A percentile compares a stretch with the other conserved stretches of the same genome.
Conservation (phyloP, 768 basidiomycete species). For the Lyophyllum atratum region DNA sequence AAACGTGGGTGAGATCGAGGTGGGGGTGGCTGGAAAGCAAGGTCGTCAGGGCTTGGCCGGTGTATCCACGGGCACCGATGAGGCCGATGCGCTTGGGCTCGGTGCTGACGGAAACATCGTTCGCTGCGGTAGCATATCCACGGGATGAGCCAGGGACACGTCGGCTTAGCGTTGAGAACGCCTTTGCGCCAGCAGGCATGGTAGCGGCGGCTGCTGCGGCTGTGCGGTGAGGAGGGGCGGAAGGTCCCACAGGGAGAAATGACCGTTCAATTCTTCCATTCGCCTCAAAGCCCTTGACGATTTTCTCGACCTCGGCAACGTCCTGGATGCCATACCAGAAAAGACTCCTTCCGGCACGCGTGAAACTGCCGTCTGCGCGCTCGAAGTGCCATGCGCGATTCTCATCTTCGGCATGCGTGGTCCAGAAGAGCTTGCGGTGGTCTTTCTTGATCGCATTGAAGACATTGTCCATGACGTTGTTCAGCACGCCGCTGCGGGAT, state of each 20-base stretch:
- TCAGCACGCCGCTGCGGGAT: conserved; percentile 86
- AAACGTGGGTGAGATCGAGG: conserved; percentile 91
- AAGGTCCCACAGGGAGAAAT: conserved; percentile 86
- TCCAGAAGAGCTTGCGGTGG: conserved; percentile 94
- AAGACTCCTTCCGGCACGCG: conserved; percentile 87
- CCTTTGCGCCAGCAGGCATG: conserved; percentile 42
- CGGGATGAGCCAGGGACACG: conserved; percentile 54
- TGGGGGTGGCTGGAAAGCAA: conserved; percentile 89
- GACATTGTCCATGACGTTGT: conserved; percentile 96
- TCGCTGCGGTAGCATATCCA: conserved; percentile 78
- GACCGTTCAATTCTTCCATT: conserved; percentile 85
- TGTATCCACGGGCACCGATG: conserved; percentile 95
- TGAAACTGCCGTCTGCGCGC: conserved; percentile 96
- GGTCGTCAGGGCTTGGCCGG: conserved; percentile 87
- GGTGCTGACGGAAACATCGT: conserved; percentile 37
- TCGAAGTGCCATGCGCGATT: conserved; percentile 99
- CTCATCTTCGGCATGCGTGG: conserved; percentile 94
- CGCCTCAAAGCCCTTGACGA: conserved; percentile 73
- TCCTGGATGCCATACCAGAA: conserved; percentile 99
- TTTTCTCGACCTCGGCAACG: conserved; percentile 86
- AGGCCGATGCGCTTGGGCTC: conserved; percentile 89
- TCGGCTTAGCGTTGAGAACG: conserved; percentile 62
- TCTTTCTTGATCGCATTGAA: conserved; percentile 97
- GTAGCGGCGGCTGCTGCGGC: conserved; percentile 19
- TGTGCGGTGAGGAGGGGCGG: conserved; percentile 57